A percentile compares a stretch with the other conserved stretches of the same genome.
Conservation (phyloP, 805 yeast genomes). For the Kodamaea leandrae region DNA sequence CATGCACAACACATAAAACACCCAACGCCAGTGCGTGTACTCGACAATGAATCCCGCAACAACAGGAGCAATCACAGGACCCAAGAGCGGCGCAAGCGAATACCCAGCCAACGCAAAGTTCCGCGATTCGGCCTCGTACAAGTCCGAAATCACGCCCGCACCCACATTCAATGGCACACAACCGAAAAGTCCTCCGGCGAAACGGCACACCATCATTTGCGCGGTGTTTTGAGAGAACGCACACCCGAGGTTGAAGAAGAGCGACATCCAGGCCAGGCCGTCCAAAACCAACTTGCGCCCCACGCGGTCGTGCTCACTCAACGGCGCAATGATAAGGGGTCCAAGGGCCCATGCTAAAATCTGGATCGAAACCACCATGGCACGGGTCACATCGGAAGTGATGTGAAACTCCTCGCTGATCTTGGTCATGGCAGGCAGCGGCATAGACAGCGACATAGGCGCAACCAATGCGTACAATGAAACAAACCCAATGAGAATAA, state of each 20-base stretch:
- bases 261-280: constrained; percentile 47
- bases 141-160: constrained; percentile 65
- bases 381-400: constrained; percentile 37
- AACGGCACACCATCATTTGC: constrained; percentile 58
- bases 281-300: constrained; percentile 61
- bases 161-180: constrained; percentile 68
- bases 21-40: constrained; percentile 63
- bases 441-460: constrained; percentile 61
- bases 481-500: constrained; percentile 45
- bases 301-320: constrained; percentile 55
- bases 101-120: constrained; percentile 56
- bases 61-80: constrained; percentile 66
- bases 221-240: constrained; percentile 58
- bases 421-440: constrained; percentile 56
- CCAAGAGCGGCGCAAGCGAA: constrained; percentile 62
- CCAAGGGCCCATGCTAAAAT: constrained; percentile 70
- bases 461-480: constrained; percentile 55
- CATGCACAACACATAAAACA: constrained; percentile 57
- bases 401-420: constrained; percentile 47
- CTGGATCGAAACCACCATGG: constrained; percentile 60
- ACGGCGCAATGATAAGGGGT: constrained; percentile 64
- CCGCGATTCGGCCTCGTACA: constrained; percentile 51
- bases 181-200: constrained; percentile 65
- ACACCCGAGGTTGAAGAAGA: constrained; percentile 55
- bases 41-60: constrained; percentile 57